Base-by-base conservation (phyloP, 2,329 filamentous ascomycete genomes). In the Epichloe baconii region DNA sequence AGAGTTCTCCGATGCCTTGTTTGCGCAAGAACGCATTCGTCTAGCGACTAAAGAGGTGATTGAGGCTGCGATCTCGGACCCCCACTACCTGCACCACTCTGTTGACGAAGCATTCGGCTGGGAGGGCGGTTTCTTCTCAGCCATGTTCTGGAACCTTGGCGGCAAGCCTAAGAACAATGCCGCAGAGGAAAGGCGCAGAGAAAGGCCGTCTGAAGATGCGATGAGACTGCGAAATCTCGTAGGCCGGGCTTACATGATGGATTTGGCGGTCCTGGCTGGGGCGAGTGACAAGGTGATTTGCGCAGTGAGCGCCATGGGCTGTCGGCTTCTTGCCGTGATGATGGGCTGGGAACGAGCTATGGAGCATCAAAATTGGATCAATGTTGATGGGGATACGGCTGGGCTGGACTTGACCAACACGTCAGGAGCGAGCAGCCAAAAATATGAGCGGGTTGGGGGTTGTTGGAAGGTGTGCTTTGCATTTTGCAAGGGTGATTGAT, bases 71-170 rank as follows among this genome's bases (percentile, higher is more conserved):
- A 66, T 64, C 43, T 63, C 66, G 3, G 68, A 79, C 54, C 67
- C 68, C 23, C 68, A 69, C 11, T 70, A 76, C 6, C 79, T 85
- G 62, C 75, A 76, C 56, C 79, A 78, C 58, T 87, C 86, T 63
- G 76, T 86, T 37, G 86, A 89, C 53, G 83, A 89, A 62, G 78
- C 82, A 1, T 82, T 87, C 41, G 88, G 88, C 34, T 94, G 88
- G 88, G 88, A 94, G 64, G 88, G 88, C 17, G 88, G 88, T 1
- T 95, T 94, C 71, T 94, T 85, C 67, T 77, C 78, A 14, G 78
- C 80, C 59, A 83, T 93, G 68, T 94, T 94, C 67, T 90, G 85
- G 80, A 84, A 82, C 48, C 72, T 94, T 1, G 88, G 86, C 4
- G 44, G 66, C 56, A 52, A 72, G 65, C 60, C 71, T 66, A 66